Evolutionary conservation across 2,329 filamentous ascomycete genomes (phyloP).

Genomic region (Teratosphaeria destructans): DNA sequence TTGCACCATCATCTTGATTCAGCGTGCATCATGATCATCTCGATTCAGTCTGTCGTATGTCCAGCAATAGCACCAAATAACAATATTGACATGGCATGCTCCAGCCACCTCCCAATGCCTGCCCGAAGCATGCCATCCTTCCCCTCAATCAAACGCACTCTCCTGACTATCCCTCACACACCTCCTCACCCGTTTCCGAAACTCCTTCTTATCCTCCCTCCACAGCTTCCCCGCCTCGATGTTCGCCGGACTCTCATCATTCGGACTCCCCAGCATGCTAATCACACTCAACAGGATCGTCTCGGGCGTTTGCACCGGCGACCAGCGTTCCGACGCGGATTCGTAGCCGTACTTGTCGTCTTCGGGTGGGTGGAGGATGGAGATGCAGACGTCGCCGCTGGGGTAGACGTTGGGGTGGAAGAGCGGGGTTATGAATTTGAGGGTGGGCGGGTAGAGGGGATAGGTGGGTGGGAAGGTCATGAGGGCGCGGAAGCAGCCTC

Average conservation of each 20-base stretch:
- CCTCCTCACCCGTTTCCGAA: slow-evolving; percentile 64
- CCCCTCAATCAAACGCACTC: slow-evolving; percentile 23
- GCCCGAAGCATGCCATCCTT: neutral
- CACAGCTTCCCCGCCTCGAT: slow-evolving; percentile 84
- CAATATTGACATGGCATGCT: neutral
- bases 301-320: slow-evolving; percentile 87
- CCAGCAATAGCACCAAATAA: neutral
- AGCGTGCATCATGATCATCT: neutral
- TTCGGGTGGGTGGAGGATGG: slow-evolving; percentile 88
- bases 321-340: slow-evolving; percentile 80
- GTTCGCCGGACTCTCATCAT: slow-evolving; percentile 92
- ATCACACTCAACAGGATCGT: slow-evolving; percentile 89
- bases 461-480: slow-evolving; percentile 78
- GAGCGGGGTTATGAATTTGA: slow-evolving; percentile 75
- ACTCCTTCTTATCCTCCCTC: slow-evolving; percentile 70
- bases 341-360: slow-evolving; percentile 95
- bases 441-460: slow-evolving; percentile 75
- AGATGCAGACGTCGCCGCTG: slow-evolving; percentile 85
- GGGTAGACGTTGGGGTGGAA: slow-evolving; percentile 94
- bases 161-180: slow-evolving; percentile 76
- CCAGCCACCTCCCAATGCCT: neutral
- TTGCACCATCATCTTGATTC: neutral
- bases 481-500: slow-evolving; percentile 81
- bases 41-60: neutral
- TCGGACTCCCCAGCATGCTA: slow-evolving; percentile 82